phyloP scores from a whole-genome alignment of 2,329 filamentous ascomycete species.

The Ambrosiella cleistominuta region DNA sequence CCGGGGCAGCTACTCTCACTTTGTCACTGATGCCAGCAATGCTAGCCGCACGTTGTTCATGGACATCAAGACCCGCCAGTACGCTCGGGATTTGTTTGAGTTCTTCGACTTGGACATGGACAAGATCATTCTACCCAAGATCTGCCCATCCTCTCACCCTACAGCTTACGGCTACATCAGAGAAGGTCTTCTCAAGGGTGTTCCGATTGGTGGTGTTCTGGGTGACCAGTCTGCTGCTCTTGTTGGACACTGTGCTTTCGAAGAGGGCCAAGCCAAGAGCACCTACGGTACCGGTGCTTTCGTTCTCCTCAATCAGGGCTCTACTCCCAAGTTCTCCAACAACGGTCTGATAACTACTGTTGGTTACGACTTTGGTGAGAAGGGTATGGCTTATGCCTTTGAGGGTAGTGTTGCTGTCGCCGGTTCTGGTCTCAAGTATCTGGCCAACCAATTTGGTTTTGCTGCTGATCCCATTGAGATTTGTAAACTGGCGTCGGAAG shows the following conservation, averaged over 20 bases:
- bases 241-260: slow-evolving; percentile 73
- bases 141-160: slow-evolving; percentile 62
- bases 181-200: slow-evolving; percentile 47
- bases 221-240: slow-evolving; percentile 77
- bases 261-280: slow-evolving; percentile 69
- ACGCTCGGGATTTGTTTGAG: slow-evolving; percentile 56
- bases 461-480: slow-evolving; percentile 33
- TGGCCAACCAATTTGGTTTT: slow-evolving; percentile 46
- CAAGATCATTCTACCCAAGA: slow-evolving; percentile 63
- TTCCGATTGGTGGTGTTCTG: slow-evolving; percentile 64
- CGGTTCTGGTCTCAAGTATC: slow-evolving; percentile 62
- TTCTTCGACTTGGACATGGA: slow-evolving; percentile 57
- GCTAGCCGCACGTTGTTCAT: slow-evolving; percentile 90
- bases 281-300: slow-evolving; percentile 86
- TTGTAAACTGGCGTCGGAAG: slow-evolving; percentile 32
- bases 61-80: slow-evolving; percentile 65
- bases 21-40: slow-evolving; percentile 76
- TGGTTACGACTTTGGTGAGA: slow-evolving; percentile 60
- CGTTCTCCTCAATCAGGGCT: slow-evolving; percentile 73
- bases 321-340: slow-evolving; percentile 68
- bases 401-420: slow-evolving; percentile 74
- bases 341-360: slow-evolving; percentile 74
- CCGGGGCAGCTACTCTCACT: slow-evolving; percentile 47
- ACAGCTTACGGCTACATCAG: slow-evolving; percentile 53
- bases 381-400: slow-evolving; percentile 51